A percentile compares a stretch with the other conserved stretches of the same genome.
Evolutionary conservation across 176 grass and related monocot genomes (phyloP).

Genomic region (Bonia amplexicaulis): DNA sequence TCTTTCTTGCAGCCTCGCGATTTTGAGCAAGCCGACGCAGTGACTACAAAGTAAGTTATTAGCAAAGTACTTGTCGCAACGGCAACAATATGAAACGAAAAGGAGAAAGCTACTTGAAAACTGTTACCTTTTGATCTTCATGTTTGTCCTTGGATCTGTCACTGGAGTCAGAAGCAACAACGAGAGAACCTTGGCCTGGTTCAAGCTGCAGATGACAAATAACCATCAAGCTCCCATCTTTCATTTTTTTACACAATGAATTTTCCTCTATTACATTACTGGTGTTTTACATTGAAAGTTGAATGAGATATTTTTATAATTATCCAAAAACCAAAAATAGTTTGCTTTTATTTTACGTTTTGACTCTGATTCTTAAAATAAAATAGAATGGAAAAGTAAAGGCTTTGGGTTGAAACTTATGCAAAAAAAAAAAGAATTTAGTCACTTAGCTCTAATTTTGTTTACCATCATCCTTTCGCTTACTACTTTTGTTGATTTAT

Average conservation of each 20-base stretch:
- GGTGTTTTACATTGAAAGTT: neutral
- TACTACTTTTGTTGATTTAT: neutral
- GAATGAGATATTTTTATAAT: neutral
- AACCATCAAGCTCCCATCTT: constrained; percentile 19
- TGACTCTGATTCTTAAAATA: neutral
- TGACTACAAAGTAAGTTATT: constrained; percentile 46
- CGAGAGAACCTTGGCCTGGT: constrained; percentile 42
- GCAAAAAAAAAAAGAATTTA: neutral
- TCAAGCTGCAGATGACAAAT: constrained; percentile 56
- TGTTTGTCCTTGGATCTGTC: constrained; percentile 88
- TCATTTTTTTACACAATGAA: constrained; percentile 3
- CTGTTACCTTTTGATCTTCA: constrained; percentile 72
- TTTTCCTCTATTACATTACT: neutral
- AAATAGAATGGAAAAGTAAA: neutral
- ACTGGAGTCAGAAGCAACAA: constrained; percentile 68
- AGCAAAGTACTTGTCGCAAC: constrained; percentile 16
- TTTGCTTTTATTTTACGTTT: constrained; percentile 4
- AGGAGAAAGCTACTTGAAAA: constrained; percentile 3
- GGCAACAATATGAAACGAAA: neutral
- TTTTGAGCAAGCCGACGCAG: constrained; percentile 93
- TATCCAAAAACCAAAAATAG: neutral
- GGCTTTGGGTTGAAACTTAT: neutral
- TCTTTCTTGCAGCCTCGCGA: constrained; percentile 97
- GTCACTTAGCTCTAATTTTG: neutral
- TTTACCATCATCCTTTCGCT: neutral